Evolutionary conservation across 2,329 filamentous ascomycete species (phyloP).

Genomic region (Podosphaera fusca): DNA sequence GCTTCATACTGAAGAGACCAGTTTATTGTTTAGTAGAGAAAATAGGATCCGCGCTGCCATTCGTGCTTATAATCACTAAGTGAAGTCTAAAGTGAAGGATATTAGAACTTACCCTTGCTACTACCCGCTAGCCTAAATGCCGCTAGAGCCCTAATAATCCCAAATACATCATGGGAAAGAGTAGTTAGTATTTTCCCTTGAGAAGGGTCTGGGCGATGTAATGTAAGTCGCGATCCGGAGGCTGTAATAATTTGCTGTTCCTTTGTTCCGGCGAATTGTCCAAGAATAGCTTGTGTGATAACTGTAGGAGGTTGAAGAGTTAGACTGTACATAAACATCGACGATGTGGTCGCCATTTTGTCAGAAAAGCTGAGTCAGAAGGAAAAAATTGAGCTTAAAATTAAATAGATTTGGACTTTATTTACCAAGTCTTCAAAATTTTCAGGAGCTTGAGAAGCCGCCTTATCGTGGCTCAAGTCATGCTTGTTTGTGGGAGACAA

Average conservation of each 20-base stretch:
- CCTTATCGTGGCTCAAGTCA: slow-evolving; percentile 10
- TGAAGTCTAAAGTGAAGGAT: slow-evolving; percentile 26
- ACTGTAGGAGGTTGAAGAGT: slow-evolving; percentile 84
- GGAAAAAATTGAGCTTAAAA: background rate
- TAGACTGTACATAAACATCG: slow-evolving; percentile 96
- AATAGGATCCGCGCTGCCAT: slow-evolving; percentile 23
- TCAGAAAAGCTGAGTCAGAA: background rate
- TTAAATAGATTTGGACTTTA: background rate
- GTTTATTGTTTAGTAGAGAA: background rate
- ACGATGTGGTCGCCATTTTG: slow-evolving; percentile 83
- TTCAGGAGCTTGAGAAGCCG: slow-evolving; percentile 9
- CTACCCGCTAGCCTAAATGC: slow-evolving; percentile 83
- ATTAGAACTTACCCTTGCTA: slow-evolving; percentile 62
- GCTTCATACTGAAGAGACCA: background rate
- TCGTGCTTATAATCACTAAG: slow-evolving; percentile 49
- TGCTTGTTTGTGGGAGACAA: background rate
- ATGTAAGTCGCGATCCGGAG: slow-evolving; percentile 68
- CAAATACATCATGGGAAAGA: slow-evolving; percentile 83
- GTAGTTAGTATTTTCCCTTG: slow-evolving; percentile 72
- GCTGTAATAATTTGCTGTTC: slow-evolving; percentile 95
- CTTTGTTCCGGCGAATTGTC: slow-evolving; percentile 87
- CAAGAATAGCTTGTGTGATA: slow-evolving; percentile 73
- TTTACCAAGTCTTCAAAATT: background rate
- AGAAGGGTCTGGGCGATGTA: slow-evolving; percentile 65
- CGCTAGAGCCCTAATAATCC: slow-evolving; percentile 74